Conservation (phyloP, 441 rosid species). For the Brassica hybrid region DNA sequence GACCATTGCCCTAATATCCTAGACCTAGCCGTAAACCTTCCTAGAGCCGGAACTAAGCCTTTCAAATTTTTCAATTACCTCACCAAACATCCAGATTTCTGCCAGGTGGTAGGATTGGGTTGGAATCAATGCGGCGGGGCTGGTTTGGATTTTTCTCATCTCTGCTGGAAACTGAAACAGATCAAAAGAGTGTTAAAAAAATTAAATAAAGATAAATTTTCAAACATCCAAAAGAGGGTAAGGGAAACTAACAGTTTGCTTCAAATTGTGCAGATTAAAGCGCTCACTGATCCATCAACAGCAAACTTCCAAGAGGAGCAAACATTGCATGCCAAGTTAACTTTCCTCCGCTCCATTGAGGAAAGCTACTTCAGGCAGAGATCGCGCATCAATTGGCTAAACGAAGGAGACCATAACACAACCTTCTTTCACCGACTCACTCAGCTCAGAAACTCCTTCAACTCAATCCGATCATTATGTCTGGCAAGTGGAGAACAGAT, state of each 20-base stretch:
- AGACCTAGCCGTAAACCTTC: too few species aligned
- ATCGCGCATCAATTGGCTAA: neutral
- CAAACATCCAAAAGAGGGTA: neutral
- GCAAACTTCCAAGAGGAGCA: neutral
- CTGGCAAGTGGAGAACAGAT: neutral
- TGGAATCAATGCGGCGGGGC: too few species aligned
- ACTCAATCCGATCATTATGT: neutral
- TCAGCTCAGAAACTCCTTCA: neutral
- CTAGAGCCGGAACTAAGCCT: too few species aligned
- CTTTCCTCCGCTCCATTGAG: neutral
- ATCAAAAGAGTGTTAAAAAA: too few species aligned
- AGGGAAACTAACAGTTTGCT: neutral
- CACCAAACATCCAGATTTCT: too few species aligned
- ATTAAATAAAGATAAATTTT: too few species aligned
- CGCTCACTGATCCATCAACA: neutral
- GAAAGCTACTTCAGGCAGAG: neutral
- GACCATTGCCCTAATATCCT: too few species aligned
- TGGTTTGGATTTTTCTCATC: too few species aligned
- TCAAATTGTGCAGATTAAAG: neutral
- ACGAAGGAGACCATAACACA: neutral
- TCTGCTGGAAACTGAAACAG: too few species aligned
- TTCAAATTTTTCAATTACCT: too few species aligned
- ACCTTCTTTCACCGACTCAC: neutral
- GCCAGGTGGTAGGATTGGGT: too few species aligned
- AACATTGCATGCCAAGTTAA: too few species aligned